These are phyloP conservation scores for Salmacisia buchloeana DNA, from an alignment of 1,284 basidiomycete genomes.

Conservation along the genomic window DNA sequence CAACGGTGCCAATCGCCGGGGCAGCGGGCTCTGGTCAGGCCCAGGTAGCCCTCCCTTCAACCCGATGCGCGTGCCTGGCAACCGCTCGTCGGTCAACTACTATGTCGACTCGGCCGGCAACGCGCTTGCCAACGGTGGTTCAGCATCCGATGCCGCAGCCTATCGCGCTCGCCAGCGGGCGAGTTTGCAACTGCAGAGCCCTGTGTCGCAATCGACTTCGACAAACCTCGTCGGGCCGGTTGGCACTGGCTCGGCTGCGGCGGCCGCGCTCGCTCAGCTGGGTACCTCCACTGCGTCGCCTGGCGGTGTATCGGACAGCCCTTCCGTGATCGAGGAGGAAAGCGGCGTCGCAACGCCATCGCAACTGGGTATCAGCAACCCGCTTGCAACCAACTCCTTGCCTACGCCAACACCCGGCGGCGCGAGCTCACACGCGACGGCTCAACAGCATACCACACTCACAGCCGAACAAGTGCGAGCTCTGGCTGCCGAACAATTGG, in stretches of 20 bases:
- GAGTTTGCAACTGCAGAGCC: slow-evolving; percentile 4
- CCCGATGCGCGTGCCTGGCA: background rate
- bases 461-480: background rate
- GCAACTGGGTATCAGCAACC: too few relatives aligned
- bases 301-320: too few relatives aligned
- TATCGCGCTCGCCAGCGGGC: background rate
- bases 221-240: background rate
- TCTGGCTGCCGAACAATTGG: background rate
- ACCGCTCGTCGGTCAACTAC: background rate
- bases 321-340: too few relatives aligned
- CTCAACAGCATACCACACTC: background rate
- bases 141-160: background rate
- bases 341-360: too few relatives aligned
- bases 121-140: background rate
- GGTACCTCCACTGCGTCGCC: too few relatives aligned
- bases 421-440: background rate
- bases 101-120: background rate
- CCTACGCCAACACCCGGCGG: too few relatives aligned
- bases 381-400: too few relatives aligned
- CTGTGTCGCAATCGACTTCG: background rate
- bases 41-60: background rate
- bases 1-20: background rate
- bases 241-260: background rate
- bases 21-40: background rate
- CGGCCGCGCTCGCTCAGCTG: too few relatives aligned